A percentile compares a stretch with the other conserved stretches of the same genome.
Evolutionary conservation across 257 asterid genomes (phyloP).

Genomic region (Eucommia ulmoides): DNA sequence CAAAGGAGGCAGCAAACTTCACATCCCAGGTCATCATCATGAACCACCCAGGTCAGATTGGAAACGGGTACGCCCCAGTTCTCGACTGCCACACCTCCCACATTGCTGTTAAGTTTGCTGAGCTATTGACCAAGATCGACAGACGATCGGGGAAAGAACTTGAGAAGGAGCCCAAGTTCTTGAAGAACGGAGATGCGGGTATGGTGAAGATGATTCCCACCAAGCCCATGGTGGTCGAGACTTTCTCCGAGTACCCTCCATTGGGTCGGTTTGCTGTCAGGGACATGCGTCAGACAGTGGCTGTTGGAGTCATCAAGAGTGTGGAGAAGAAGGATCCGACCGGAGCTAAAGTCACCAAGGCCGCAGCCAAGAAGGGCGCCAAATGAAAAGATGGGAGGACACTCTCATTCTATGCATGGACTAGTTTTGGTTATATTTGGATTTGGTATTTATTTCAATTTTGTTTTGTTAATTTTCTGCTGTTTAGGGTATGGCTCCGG

Average conservation of each 20-base stretch:
- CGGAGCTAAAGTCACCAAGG: constrained; percentile 43
- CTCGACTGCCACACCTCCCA: constrained; percentile 69
- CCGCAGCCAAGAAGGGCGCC: constrained; percentile 1
- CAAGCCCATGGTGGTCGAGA: constrained; percentile 76
- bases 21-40: constrained; percentile 67
- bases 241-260: constrained; percentile 49
- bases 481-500: background rate
- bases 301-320: constrained; percentile 62
- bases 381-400: background rate
- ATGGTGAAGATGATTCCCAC: constrained; percentile 73
- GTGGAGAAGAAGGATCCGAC: constrained; percentile 68
- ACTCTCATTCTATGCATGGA: background rate
- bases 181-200: constrained; percentile 73
- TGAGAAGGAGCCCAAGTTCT: constrained; percentile 67
- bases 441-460: background rate
- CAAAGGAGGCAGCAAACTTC: constrained; percentile 57
- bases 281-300: constrained; percentile 74
- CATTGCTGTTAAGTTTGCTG: constrained; percentile 58
- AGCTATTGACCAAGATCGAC: constrained; percentile 63
- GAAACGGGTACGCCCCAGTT: constrained; percentile 60
- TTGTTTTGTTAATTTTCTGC: background rate
- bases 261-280: constrained; percentile 64
- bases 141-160: constrained; percentile 71
- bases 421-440: background rate
- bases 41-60: constrained; percentile 79